Evolutionary conservation across 1,139 yeast species (phyloP).

Genomic region (Candida mesenterica): DNA sequence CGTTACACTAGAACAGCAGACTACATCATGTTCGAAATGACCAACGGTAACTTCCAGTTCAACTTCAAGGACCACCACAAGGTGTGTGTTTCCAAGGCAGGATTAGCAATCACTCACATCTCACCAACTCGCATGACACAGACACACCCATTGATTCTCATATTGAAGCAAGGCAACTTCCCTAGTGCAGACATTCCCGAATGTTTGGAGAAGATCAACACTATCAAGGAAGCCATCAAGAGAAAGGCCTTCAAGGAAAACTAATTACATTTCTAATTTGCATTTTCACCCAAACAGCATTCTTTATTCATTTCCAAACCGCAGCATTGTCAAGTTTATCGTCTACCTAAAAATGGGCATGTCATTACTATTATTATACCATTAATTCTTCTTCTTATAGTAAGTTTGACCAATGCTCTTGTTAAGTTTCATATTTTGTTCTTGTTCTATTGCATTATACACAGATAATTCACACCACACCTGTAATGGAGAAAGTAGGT

Average conservation of each 20-base stretch:
- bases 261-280: conserved; percentile 5
- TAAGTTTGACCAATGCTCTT: too few relatives aligned
- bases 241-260: conserved; percentile 39
- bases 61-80: conserved; percentile 95
- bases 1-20: conserved; percentile 76
- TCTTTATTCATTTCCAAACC: neutral
- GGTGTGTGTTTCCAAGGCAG: conserved; percentile 73
- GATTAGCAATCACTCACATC: conserved; percentile 75
- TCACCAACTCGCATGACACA: conserved; percentile 74
- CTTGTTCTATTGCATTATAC: too few relatives aligned
- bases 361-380: neutral
- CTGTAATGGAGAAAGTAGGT: too few relatives aligned
- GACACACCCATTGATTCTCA: conserved; percentile 62
- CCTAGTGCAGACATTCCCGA: conserved; percentile 53
- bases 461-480: too few relatives aligned
- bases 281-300: too few relatives aligned
- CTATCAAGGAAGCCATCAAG: conserved; percentile 42
- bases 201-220: conserved; percentile 42
- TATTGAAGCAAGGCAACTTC: conserved; percentile 62
- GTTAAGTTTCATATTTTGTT: too few relatives aligned
- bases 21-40: conserved; percentile 88
- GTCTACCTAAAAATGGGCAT: neutral
- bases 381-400: too few relatives aligned
- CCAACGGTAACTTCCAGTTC: conserved; percentile 90
- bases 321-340: too few relatives aligned